Evolutionary conservation across 306 rosid species (phyloP).

Genomic region (Fagus crenata): DNA sequence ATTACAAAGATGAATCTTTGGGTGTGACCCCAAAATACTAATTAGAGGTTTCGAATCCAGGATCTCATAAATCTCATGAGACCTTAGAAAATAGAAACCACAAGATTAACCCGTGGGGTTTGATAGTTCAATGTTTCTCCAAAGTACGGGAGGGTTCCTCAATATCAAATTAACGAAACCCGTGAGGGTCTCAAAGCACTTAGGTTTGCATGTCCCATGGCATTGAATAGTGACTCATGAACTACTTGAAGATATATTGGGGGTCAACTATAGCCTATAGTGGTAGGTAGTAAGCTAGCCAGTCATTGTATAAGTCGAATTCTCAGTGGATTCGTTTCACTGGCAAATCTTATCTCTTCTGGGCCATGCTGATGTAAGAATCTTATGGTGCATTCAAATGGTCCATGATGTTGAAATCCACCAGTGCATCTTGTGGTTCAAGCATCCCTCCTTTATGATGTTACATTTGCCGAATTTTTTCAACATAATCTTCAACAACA

Average conservation of each 20-base stretch:
- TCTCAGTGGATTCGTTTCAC: slow-evolving; percentile 23
- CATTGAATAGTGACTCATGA: not conserved
- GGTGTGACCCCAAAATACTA: too few relatives aligned
- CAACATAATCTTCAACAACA: slow-evolving; percentile 6
- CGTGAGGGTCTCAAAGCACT: not conserved
- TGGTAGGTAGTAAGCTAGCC: not conserved
- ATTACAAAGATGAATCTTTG: too few relatives aligned
- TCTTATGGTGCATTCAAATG: slow-evolving; percentile 22
- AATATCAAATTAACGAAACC: not conserved
- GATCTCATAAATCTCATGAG: too few relatives aligned
- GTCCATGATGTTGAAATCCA: slow-evolving; percentile 41
- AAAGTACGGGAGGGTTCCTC: not conserved
- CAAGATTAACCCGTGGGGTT: too few relatives aligned
- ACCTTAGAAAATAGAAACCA: too few relatives aligned
- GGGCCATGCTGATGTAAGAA: slow-evolving; percentile 36
- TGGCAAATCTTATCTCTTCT: slow-evolving; percentile 41
- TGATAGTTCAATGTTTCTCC: not conserved
- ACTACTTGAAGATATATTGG: not conserved
- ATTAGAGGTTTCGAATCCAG: too few relatives aligned
- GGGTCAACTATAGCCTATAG: slow-evolving; percentile 2
- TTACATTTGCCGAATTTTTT: slow-evolving; percentile 2
- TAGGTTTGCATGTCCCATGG: not conserved
- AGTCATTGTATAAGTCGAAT: slow-evolving; percentile 23
- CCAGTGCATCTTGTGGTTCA: slow-evolving; percentile 33
- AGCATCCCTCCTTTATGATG: slow-evolving; percentile 6